These are phyloP conservation scores for Ganoderma lucidum DNA, from an alignment of 1,284 basidiomycete genomes.

Conservation along the genomic window DNA sequence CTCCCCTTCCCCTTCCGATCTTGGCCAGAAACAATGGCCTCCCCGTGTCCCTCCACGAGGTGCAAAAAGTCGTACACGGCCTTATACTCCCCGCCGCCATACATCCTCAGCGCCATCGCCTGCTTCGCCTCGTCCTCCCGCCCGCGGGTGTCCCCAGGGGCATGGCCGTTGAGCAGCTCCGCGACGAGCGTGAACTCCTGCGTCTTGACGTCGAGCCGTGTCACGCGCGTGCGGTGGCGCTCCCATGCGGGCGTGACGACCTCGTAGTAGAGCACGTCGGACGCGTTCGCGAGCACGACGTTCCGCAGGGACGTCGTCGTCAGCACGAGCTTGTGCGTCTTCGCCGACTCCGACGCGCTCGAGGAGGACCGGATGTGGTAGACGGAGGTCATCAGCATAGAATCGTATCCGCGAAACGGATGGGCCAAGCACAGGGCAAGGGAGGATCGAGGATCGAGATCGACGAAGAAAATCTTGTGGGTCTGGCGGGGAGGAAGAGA, in stretches of 20 bases:
- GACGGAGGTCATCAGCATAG: conserved; percentile 20
- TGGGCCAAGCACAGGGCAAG: conserved; percentile 3
- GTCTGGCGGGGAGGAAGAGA: not conserved
- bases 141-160: conserved; percentile 4
- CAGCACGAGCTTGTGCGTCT: conserved; percentile 46
- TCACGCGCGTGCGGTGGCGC: conserved; percentile 46
- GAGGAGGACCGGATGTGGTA: conserved; percentile 25
- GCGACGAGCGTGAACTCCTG: conserved; percentile 45
- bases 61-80: conserved; percentile 42
- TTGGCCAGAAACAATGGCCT: not conserved
- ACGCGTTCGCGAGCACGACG: conserved; percentile 47
- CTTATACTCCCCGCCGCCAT: conserved; percentile 39
- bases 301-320: conserved; percentile 50
- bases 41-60: conserved; percentile 21
- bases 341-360: conserved; percentile 12
- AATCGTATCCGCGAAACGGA: not conserved
- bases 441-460: conserved; percentile 13
- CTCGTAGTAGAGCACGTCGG: conserved; percentile 52
- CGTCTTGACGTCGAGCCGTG: conserved; percentile 44
- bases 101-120: conserved; percentile 40
- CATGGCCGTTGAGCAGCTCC: conserved; percentile 45
- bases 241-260: conserved; percentile 52
- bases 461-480: not conserved
- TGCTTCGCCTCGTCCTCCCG: conserved; percentile 32
- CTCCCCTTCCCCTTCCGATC: conserved; percentile 14